Evolutionary conservation across 371 early-diverging fungal genomes (phyloP), one percentile per base, ranked within the genome.

Genomic region (Mortierella sp.): DNA sequence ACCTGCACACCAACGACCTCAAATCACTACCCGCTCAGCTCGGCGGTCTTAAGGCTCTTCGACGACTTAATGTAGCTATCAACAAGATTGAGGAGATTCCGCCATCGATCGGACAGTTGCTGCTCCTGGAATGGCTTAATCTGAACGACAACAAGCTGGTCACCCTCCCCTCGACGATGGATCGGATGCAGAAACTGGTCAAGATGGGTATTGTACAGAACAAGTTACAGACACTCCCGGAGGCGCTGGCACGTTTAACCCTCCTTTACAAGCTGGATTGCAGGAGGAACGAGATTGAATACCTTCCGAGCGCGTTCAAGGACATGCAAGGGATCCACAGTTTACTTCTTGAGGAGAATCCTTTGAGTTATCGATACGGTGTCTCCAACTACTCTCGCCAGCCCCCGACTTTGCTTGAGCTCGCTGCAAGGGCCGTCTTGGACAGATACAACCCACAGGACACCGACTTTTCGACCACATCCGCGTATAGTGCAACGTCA

Each of bases 161-260:
- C 11, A 71, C 83, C 4, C 70, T 96, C 3, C 95, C 96, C 1
- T 76, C 81, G 10, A 81, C 90, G 14, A 87, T 96, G 72, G 88
- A 89, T 4, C 82, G 90, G 35, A 83, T 96, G 72, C 84, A 78
- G 10, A 88, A 87, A 21, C 84, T 96, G 1, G 93, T 94, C 63
- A 95, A 95, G 78, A 84, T 95, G 51, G 95, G 95, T 1, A 81
- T 96, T 38, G 96, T 94, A 5, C 93, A 93, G 75, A 96, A 96
- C 83, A 77, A 85, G 14, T 76, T 96, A 0, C 76, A 78, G 24
- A 78, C 80, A 0, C 80, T 96, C 2, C 96, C 96, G 0, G 80
- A 87, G 0, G 82, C 87, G 11, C 82, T 93, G 55, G 77, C 88
- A 1, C 83, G 87, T 5, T 86, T 92, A 65, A 74, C 73, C 1